These are phyloP conservation scores for Pythium volutum DNA, from an alignment of 352 stramenopile species.

Conservation along the genomic window DNA sequence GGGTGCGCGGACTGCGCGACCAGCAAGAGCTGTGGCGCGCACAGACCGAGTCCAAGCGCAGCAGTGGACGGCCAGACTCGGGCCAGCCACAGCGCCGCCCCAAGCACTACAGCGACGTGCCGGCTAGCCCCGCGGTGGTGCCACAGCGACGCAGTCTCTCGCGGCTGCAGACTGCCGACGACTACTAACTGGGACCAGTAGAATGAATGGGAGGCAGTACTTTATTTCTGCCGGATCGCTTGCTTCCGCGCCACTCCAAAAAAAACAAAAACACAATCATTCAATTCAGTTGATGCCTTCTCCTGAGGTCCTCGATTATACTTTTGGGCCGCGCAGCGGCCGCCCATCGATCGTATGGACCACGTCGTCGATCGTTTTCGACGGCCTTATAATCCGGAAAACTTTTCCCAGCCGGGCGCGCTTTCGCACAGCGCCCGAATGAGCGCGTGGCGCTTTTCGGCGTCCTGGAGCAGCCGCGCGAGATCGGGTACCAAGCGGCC, in stretches of 20 bases:
- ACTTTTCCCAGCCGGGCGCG: constrained; percentile 77
- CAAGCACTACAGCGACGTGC: constrained; percentile 78
- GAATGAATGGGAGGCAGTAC: background rate
- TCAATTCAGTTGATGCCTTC: background rate
- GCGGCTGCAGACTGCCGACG: constrained; percentile 29
- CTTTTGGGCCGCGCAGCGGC: too few species aligned
- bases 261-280: background rate
- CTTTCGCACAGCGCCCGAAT: constrained; percentile 84
- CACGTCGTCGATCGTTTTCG: too few species aligned
- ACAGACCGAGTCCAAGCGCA: constrained; percentile 35
- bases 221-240: constrained; percentile 8
- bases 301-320: too few species aligned
- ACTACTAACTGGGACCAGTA: background rate
- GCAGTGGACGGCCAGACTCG: constrained; percentile 23
- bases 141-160: constrained; percentile 35
- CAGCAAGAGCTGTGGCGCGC: constrained; percentile 82
- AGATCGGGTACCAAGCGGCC: constrained; percentile 81
- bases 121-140: constrained; percentile 31
- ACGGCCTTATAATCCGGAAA: constrained; percentile 72
- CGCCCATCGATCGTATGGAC: too few species aligned
- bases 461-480: constrained; percentile 78
- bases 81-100: constrained; percentile 42
- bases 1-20: constrained; percentile 75
- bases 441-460: constrained; percentile 79
- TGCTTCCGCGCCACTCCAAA: background rate